Base-by-base conservation (phyloP, 139 green algal genomes). In the Chlorella vulgaris region DNA sequence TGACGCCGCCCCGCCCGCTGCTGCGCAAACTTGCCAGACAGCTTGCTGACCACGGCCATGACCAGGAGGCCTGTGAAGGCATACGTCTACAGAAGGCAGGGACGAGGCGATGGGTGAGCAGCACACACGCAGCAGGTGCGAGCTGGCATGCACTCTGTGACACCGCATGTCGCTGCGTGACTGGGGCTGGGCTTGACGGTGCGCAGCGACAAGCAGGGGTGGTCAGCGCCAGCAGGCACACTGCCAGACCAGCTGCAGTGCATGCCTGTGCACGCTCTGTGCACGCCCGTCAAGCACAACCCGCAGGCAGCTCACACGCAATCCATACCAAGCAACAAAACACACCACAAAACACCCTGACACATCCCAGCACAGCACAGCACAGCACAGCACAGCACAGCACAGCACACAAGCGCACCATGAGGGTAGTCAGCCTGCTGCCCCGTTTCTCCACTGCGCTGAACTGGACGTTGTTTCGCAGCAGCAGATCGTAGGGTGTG, bases 401-500 rank as follows among this genome's bases (percentile, higher is more conserved):
- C 24, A 13, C 21, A 68, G 7, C 60, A 68, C 60, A 13, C n/a
- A 68, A 31, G 26, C 87, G 47, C 75, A 94, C 91, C 90, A 94
- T 78, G 36, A 96, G 60, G 21, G 82, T 93, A 26, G 91, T 74
- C 28, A 95, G 33, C 29, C 74, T 62, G 40, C 88, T 90, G 53
- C 78, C 84, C 26, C 83, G 81, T 53, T 86, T 90, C 50, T 96
- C 91, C n/a, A 92, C 68, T 6, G 91, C 90, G 3, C 74, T 87
- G 84, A 97, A 94, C 53, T 90, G 83, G 8, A 96, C 86, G 15
- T 85, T 78, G 78, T 96, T 92, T 33, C 80, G 80, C 10, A 88
- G 42, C 78, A 91, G 75, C 36, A 69, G 86, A 0, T 90, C 89
- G 75, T 98, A 98, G 1, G 94, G 94, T 31, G 91, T 89, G 51